Evolutionary conservation across 164 flowering plant genomes (phyloP).

Genomic region (Sedum album): DNA sequence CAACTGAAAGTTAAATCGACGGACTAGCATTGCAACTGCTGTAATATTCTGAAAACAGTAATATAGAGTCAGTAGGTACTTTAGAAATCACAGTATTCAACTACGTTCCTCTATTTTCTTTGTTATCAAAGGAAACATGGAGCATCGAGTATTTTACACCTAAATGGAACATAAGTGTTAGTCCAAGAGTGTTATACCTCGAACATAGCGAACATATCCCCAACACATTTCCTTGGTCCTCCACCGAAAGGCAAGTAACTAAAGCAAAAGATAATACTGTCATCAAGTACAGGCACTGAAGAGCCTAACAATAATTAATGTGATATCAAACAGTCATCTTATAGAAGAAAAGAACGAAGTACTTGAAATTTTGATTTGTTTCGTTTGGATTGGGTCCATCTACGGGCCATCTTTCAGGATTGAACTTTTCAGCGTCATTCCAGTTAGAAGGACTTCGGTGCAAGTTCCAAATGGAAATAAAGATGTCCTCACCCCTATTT

Average conservation of each 20-base stretch:
- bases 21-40: constrained; percentile 85
- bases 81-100: neutral
- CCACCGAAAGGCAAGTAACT: constrained; percentile 98
- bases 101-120: too few relatives aligned
- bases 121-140: too few relatives aligned
- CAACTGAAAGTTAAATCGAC: constrained; percentile 71
- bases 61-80: neutral
- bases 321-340: neutral
- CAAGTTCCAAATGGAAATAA: constrained; percentile 91
- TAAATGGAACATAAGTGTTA: neutral
- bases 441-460: constrained; percentile 76
- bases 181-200: constrained; percentile 43
- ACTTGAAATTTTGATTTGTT: constrained; percentile 89
- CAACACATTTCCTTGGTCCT: constrained; percentile 91
- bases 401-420: constrained; percentile 97
- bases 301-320: neutral
- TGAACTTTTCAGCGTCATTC: constrained; percentile 78
- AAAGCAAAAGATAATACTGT: constrained; percentile 14
- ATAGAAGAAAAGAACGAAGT: neutral
- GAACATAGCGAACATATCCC: constrained; percentile 91
- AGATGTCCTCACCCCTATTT: constrained; percentile 84
- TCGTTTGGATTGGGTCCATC: constrained; percentile 96
- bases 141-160: too few relatives aligned
- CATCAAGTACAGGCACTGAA: neutral
- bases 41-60: constrained; percentile 50